Evolutionary conservation across 495 filamentous ascomycete genomes (phyloP).

Genomic region (Bacidia gigantensis): DNA sequence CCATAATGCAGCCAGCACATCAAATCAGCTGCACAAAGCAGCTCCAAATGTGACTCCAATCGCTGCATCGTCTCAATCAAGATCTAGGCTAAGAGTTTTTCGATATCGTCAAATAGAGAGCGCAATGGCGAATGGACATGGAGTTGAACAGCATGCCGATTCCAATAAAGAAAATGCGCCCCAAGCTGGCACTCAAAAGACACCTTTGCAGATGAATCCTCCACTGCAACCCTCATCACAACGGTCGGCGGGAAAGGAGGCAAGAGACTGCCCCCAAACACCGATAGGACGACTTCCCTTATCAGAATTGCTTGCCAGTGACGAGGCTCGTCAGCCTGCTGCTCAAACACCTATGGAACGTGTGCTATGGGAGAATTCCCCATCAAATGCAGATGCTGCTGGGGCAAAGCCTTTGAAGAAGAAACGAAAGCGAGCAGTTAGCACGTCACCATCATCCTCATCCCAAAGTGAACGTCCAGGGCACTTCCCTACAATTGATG

Average conservation of each 20-base stretch:
- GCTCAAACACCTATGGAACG: slow-evolving; percentile 54
- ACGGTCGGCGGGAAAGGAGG: slow-evolving; percentile 23
- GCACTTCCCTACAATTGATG: slow-evolving; percentile 26
- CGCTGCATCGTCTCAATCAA: slow-evolving; percentile 35
- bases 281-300: slow-evolving; percentile 63
- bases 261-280: slow-evolving; percentile 49
- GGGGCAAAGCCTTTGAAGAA: slow-evolving; percentile 31
- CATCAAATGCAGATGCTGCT: slow-evolving; percentile 31
- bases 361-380: slow-evolving; percentile 54
- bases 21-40: background rate
- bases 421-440: slow-evolving; percentile 59
- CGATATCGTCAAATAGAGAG: slow-evolving; percentile 30
- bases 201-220: slow-evolving; percentile 21
- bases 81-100: slow-evolving; percentile 45
- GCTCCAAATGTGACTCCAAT: slow-evolving; percentile 4
- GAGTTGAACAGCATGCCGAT: slow-evolving; percentile 3
- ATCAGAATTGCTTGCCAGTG: slow-evolving; percentile 64
- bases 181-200: slow-evolving; percentile 26
- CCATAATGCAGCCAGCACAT: background rate
- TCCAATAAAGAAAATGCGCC: slow-evolving; percentile 23
- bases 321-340: slow-evolving; percentile 35
- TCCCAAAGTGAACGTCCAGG: slow-evolving; percentile 40
- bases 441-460: slow-evolving; percentile 68
- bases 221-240: slow-evolving; percentile 19
- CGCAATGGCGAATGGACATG: slow-evolving; percentile 15